phyloP scores from a whole-genome alignment of 352 stramenopile genomes.

The Phytophthora palmivora region DNA sequence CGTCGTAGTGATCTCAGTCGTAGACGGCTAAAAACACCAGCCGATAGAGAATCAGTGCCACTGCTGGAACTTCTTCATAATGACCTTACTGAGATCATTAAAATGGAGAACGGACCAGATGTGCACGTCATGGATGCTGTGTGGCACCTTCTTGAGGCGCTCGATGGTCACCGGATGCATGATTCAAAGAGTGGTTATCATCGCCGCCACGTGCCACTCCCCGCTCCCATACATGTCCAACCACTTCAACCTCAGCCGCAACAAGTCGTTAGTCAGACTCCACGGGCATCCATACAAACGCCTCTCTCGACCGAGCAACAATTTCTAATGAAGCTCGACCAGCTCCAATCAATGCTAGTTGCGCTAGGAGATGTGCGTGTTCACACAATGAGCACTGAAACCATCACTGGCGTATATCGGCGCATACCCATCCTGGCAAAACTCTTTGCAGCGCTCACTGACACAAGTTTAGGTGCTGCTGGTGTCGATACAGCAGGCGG shows the following conservation, averaged over 20 bases:
- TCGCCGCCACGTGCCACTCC: conserved; percentile 19
- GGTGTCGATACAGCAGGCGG: conserved; percentile 35
- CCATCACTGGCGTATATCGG: conserved; percentile 56
- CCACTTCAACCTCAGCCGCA: conserved; percentile 6
- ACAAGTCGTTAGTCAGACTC: conserved; percentile 4
- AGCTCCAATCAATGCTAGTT: conserved; percentile 60
- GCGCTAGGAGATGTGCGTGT: conserved; percentile 46
- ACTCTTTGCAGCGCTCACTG: conserved; percentile 50
- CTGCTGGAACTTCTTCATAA: conserved; percentile 56
- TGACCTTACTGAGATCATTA: conserved; percentile 61
- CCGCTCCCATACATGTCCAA: conserved; percentile 1
- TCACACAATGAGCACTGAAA: conserved; percentile 59
- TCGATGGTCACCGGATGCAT: conserved; percentile 44
- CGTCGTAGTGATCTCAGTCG: conserved; percentile 23
- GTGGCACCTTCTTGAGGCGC: conserved; percentile 61
- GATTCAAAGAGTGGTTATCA: conserved; percentile 43
- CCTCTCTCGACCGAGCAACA: conserved; percentile 62
- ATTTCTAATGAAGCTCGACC: conserved; percentile 70
- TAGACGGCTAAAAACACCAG: conserved; percentile 18
- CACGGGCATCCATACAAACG: conserved; percentile 27
- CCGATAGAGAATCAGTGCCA: conserved; percentile 14
- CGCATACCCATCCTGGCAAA: conserved; percentile 52
- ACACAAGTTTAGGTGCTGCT: conserved; percentile 49
- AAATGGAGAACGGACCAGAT: conserved; percentile 43
- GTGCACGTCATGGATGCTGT: conserved; percentile 43